phyloP scores from a whole-genome alignment of 177 flowering plant genomes.

The Vitis hybrid region DNA sequence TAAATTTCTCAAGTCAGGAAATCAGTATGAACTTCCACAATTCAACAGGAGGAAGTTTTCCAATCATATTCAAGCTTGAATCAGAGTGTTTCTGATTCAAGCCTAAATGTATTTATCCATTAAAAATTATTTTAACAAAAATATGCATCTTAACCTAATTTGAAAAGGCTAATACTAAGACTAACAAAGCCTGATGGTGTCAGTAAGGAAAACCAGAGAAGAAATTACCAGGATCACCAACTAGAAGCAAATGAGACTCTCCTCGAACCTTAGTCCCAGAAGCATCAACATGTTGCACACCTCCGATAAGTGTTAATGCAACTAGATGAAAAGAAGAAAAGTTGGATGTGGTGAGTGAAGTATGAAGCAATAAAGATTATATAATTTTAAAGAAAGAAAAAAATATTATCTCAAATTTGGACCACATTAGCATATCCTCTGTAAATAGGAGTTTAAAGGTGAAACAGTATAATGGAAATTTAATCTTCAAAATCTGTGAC shows the following conservation, averaged over 20 bases:
- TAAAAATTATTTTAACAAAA: no score
- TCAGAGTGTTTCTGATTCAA: no score
- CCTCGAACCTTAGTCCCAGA: conserved; percentile 98
- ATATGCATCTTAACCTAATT: neutral
- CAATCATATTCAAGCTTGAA: no score
- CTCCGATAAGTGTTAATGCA: conserved; percentile 92
- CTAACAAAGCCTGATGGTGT: neutral
- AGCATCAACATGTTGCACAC: conserved; percentile 95
- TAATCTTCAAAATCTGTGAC: neutral
- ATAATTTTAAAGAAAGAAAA: neutral
- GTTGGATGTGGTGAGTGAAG: neutral
- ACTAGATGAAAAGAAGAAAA: conserved; percentile 33
- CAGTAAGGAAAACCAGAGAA: neutral
- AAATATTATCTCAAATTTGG: neutral
- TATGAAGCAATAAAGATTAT: neutral
- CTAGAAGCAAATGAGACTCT: conserved; percentile 93
- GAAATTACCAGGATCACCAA: conserved; percentile 92
- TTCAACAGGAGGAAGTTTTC: no score
- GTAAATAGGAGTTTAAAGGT: neutral
- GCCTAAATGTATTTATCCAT: no score
- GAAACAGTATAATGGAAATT: neutral
- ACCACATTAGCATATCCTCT: neutral
- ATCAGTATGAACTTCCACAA: no score
- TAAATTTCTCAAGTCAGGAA: no score
- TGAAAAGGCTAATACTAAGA: conserved; percentile 1